phyloP scores from a whole-genome alignment of 1,139 yeast species.

The Meyerozyma athensensis region DNA sequence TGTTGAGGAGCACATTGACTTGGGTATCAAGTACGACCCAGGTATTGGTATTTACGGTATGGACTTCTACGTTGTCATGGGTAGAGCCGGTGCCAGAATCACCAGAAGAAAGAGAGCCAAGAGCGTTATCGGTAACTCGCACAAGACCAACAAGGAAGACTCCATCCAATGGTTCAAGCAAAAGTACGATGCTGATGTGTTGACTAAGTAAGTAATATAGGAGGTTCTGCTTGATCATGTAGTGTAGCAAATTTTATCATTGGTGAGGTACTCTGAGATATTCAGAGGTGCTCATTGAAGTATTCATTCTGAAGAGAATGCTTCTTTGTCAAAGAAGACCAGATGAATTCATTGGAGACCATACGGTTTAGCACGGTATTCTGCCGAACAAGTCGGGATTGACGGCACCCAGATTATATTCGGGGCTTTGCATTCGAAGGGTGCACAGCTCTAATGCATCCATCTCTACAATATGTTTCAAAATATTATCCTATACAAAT shows the following conservation, averaged over 20 bases:
- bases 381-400: too few relatives aligned
- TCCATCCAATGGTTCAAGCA: constrained; percentile 99
- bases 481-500: too few relatives aligned
- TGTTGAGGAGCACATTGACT: constrained; percentile 98
- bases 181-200: constrained; percentile 98
- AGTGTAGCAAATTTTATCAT: not conserved
- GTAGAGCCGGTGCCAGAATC: constrained; percentile 99
- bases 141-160: constrained; percentile 91
- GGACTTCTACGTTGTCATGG: constrained; percentile 99
- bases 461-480: too few relatives aligned
- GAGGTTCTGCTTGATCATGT: not conserved
- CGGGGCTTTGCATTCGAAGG: too few relatives aligned
- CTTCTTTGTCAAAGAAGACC: too few relatives aligned
- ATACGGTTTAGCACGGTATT: too few relatives aligned
- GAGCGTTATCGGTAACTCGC: constrained; percentile 86
- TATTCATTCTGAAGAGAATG: too few relatives aligned
- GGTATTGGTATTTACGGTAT: constrained; percentile 99
- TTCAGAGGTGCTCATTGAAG: too few relatives aligned
- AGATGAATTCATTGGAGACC: too few relatives aligned
- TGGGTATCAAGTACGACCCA: constrained; percentile 99
- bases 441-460: too few relatives aligned
- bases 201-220: constrained; percentile 56
- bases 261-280: too few relatives aligned
- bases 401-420: too few relatives aligned
- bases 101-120: constrained; percentile 98